Conservation (phyloP, 2,329 filamentous ascomycete species). For the Thelonectria blattea region DNA sequence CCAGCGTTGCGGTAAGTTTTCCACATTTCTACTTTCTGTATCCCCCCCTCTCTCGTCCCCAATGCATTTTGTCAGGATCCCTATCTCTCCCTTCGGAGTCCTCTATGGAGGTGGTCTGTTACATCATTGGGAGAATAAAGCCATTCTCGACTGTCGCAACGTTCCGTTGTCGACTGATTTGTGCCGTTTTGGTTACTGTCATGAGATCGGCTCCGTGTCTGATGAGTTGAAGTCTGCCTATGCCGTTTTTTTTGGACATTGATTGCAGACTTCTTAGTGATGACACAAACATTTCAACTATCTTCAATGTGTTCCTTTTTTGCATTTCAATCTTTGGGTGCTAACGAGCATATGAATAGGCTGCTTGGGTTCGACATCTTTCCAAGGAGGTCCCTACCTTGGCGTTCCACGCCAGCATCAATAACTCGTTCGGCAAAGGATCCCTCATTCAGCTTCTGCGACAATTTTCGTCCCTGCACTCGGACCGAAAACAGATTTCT, state of each 20-base stretch:
- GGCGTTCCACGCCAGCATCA: slow-evolving; percentile 93
- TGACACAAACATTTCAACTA: slow-evolving; percentile 75
- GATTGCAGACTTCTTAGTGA: slow-evolving; percentile 97
- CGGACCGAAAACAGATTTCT: slow-evolving; percentile 90
- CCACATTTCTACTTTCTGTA: slow-evolving; percentile 8
- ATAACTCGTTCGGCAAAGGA: slow-evolving; percentile 95
- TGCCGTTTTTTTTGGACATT: slow-evolving; percentile 55
- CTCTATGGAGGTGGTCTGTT: slow-evolving; percentile 89
- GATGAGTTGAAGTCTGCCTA: slow-evolving; percentile 95
- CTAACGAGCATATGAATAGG: slow-evolving; percentile 59
- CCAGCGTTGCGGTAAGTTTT: slow-evolving; percentile 88
- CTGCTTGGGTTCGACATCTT: slow-evolving; percentile 86
- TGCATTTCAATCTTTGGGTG: slow-evolving; percentile 11
- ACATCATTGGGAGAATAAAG: slow-evolving; percentile 97
- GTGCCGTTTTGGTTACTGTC: slow-evolving; percentile 89
- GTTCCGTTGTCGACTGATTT: slow-evolving; percentile 65
- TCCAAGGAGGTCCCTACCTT: slow-evolving; percentile 93
- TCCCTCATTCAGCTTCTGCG: slow-evolving; percentile 89
- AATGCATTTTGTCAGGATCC: slow-evolving; percentile 86
- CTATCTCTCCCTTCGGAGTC: slow-evolving; percentile 61
- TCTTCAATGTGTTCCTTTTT: slow-evolving; percentile 8
- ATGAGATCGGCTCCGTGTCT: slow-evolving; percentile 80
- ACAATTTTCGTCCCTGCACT: slow-evolving; percentile 90
- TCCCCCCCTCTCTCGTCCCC: slow-evolving; percentile 54
- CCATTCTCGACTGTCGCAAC: slow-evolving; percentile 50